Evolutionary conservation across 176 grass and related monocot genomes (phyloP).

Genomic region (Carex kokanica): DNA sequence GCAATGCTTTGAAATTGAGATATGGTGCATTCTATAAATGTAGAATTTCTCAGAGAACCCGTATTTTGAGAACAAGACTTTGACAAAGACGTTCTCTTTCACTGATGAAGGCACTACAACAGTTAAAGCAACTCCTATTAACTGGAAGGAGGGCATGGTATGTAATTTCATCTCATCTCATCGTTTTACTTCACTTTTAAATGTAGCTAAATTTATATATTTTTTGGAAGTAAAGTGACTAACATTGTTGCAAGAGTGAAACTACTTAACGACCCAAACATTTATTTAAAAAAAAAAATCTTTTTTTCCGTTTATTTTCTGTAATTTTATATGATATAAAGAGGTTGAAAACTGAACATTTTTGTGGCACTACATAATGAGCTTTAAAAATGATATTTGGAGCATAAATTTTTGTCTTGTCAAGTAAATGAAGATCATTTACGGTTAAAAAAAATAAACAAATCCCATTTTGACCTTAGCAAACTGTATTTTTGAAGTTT

Average conservation of each 20-base stretch:
- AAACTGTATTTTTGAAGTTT: neutral
- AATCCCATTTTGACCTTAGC: neutral
- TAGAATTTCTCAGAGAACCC: slow-evolving; percentile 69
- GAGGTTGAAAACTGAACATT: neutral
- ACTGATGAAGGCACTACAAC: slow-evolving; percentile 49
- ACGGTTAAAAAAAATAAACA: neutral
- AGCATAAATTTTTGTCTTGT: neutral
- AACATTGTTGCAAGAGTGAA: neutral
- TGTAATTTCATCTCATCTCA: neutral
- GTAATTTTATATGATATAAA: neutral
- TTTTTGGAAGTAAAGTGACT: neutral
- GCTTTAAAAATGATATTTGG: neutral
- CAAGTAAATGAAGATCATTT: neutral
- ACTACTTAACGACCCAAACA: neutral
- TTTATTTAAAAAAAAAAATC: too few species aligned
- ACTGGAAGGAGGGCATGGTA: slow-evolving; percentile 87
- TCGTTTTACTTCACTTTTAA: neutral
- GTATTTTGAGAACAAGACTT: slow-evolving; percentile 75
- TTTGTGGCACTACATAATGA: neutral
- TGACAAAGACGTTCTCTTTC: slow-evolving; percentile 63
- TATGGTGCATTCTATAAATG: slow-evolving; percentile 19
- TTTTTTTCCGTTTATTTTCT: too few species aligned
- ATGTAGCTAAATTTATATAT: neutral
- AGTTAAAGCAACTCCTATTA: slow-evolving; percentile 67
- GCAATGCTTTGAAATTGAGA: slow-evolving; percentile 20